Percentiles rank a stretch among this genome's conserved stretches.
phyloP scores from a whole-genome alignment of 2,329 filamentous ascomycete species.

The Calonectria crousiana region DNA sequence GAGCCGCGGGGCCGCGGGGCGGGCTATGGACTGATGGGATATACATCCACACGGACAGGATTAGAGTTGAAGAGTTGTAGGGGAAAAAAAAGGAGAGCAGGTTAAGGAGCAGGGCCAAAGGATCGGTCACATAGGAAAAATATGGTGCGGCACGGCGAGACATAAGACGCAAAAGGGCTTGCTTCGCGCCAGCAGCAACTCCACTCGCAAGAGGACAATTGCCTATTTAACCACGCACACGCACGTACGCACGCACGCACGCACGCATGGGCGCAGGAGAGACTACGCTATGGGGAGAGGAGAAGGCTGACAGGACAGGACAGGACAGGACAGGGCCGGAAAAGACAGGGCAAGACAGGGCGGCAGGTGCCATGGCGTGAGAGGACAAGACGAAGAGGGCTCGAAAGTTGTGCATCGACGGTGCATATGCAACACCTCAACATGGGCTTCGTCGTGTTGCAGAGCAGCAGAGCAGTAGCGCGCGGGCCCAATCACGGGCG shows the following conservation, averaged over 20 bases:
- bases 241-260: conserved; percentile 24
- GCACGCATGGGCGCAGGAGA: neutral
- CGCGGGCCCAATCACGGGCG: conserved; percentile 15
- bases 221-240: conserved; percentile 37
- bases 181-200: conserved; percentile 21
- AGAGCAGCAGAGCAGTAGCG: neutral
- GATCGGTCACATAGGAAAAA: conserved; percentile 30
- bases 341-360: neutral
- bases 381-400: conserved; percentile 23
- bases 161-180: conserved; percentile 24
- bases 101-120: neutral
- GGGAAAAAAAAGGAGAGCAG: neutral
- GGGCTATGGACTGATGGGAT: conserved; percentile 39
- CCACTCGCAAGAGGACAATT: conserved; percentile 27
- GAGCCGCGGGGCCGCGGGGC: conserved; percentile 27
- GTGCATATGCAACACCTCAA: conserved; percentile 41
- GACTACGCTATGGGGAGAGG: neutral
- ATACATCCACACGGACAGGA: conserved; percentile 45
- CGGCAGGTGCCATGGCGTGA: conserved; percentile 31
- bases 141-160: conserved; percentile 12
- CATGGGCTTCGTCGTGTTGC: conserved; percentile 15
- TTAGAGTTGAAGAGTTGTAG: neutral
- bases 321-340: neutral
- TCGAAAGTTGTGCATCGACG: conserved; percentile 29
- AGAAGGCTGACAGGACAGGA: neutral